Evolutionary conservation across 208 protist genomes (phyloP), one percentile per base, ranked within the genome.

Genomic region (Leishmania martiniquensis): DNA sequence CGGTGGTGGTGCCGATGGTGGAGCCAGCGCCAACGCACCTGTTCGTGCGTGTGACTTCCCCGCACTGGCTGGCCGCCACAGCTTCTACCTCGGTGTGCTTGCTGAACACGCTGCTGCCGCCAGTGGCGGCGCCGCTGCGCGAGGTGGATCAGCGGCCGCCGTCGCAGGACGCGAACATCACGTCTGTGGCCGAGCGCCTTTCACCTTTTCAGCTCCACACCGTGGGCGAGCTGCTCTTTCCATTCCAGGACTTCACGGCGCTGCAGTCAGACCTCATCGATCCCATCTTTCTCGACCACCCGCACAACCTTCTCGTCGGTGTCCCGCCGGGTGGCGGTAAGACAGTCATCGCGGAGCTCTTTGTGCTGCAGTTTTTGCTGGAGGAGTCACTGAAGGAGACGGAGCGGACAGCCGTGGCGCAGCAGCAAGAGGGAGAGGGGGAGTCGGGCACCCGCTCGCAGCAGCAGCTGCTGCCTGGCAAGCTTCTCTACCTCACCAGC

Each of bases 1-100:
- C 84, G 13, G 98, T 99, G 77, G 99, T 97, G 32, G 97, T 99
- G 60, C 99, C 98, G n/a, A 92, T 99, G 73, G 91, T 98, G 65
- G 98, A 99, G 52, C 99, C 99, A 3, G 83, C 98, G 55, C 99
- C 98, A 39, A 89, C 96, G 47, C 97, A 99, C 83, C 98, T 99
- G 76, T 97, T 98, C 78, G 87, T 99, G 17, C 93, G 93, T 17
- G 91, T 93, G 44, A 80, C 96, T 15, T 98, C 93, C 17, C 91
- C 99, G 66, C 77, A 96, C 69, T 99, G 98, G 97, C 81, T 98
- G 15, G 87, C 89, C 13, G 77, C 79, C 12, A 83, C 88, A 20
- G 76, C 79, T 4, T 93, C 92, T 49, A 81, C 94, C 9, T 87
- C 98, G 1, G 82, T 99, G n/a, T 94, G 91, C 47, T 90, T 99